Evolutionary conservation across 495 filamentous ascomycete genomes (phyloP), one percentile per base, ranked within the genome.

Genomic region (Darksidea phi): DNA sequence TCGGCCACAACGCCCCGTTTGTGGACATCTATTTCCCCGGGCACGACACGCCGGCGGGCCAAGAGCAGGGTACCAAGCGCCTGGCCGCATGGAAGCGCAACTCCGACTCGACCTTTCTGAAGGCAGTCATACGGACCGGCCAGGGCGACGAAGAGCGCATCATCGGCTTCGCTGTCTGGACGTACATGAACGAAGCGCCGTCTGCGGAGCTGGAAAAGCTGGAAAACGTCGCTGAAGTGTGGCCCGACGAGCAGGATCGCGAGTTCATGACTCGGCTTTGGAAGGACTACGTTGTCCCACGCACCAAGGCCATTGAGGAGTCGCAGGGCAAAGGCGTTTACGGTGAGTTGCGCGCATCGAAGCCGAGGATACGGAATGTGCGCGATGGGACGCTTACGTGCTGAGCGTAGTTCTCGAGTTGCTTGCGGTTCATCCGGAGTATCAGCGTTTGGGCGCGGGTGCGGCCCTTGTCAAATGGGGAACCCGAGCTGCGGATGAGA

Each of bases 361-460:
- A 55, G 5, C 46, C 26, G 25, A 4, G 26, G 1, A n/a, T 50
- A 18, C n/a, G 17, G 13, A 25, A n/a, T n/a, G n/a, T n/a, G n/a
- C n/a, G n/a, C n/a, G n/a, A n/a, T n/a, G n/a, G n/a, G n/a, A n/a
- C n/a, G n/a, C 45, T 26, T 26, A 32, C 28, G 10, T 10, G 10
- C 10, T 10, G 28, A 17, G 25, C 50, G 26, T 12, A 59, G 47
- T 59, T 5, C 56, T 59, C n/a, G 56, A 59, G 20, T 20, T 59
- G 25, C 34, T 59, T 10, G 56, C 56, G 20, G 46, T 51, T 1
- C 56, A 59, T 51, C 56, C 56, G 42, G 45, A 51, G 1, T 50
- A 50, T 23, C 56, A 59, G 47, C 56, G 56, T 42, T 43, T 59
- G 36, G 56, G 56, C 24, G 56, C 45, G 3, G 56, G 56, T 11